Percentiles rank a stretch among this genome's conserved stretches.
These are phyloP conservation scores for Talaromyces trachyspermus DNA, from an alignment of 495 filamentous ascomycete genomes.

Conservation along the genomic window DNA sequence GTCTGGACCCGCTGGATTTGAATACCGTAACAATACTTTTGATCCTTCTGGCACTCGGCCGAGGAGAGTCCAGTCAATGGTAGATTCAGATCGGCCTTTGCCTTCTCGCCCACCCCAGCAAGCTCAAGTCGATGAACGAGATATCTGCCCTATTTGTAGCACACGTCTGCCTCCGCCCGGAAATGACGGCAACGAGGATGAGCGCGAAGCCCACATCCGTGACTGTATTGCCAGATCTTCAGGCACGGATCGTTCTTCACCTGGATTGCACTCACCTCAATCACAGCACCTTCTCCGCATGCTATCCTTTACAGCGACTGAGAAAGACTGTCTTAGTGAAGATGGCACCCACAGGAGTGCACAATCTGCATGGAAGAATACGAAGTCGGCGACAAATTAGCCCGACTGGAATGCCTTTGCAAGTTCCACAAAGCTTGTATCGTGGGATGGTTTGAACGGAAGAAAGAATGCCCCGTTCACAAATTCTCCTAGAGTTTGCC, in stretches of 20 bases:
- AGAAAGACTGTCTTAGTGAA: conserved; percentile 82
- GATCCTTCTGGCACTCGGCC: conserved; percentile 1
- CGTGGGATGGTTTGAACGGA: conserved; percentile 46
- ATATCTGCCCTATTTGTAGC: conserved; percentile 88
- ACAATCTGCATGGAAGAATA: conserved; percentile 97
- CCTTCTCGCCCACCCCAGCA: conserved; percentile 19
- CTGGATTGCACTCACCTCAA: conserved; percentile 14
- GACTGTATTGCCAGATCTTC: conserved; percentile 56
- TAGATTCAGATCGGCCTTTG: conserved; percentile 12
- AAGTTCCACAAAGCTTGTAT: conserved; percentile 78
- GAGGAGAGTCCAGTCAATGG: conserved; percentile 1
- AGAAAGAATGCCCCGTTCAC: conserved; percentile 49
- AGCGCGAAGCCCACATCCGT: conserved; percentile 69
- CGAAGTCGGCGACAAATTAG: conserved; percentile 73
- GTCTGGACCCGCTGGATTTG: not conserved
- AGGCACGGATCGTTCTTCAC: conserved; percentile 13
- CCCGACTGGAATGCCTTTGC: conserved; percentile 83
- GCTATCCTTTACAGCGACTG: conserved; percentile 71
- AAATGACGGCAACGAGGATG: conserved; percentile 50
- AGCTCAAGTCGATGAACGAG: conserved; percentile 60
- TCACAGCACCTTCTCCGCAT: conserved; percentile 35
- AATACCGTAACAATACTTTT: not conserved
- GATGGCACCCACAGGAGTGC: conserved; percentile 62
- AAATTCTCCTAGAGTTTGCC: conserved; percentile 27
- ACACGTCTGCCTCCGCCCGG: conserved; percentile 60